Percentiles rank a stretch among this genome's conserved stretches.
phyloP scores from a whole-genome alignment of 345 rosid species.

The Euphorbia tirucalli region DNA sequence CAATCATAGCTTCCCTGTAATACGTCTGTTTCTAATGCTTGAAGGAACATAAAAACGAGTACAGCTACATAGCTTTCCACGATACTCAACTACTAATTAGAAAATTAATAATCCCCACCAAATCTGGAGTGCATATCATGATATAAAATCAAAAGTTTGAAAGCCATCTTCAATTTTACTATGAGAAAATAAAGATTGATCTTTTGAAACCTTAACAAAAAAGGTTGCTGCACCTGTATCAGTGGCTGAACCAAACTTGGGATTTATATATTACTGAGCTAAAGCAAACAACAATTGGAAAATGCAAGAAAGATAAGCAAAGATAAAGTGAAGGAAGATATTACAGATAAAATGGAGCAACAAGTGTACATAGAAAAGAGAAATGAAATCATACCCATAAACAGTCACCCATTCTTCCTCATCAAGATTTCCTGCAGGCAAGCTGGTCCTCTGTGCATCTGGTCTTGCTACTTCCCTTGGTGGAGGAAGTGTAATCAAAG shows the following conservation, averaged over 20 bases:
- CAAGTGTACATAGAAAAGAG: neutral
- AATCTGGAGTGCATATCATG: neutral
- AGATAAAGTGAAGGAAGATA: neutral
- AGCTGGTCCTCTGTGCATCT: slow-evolving; percentile 61
- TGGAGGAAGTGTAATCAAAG: slow-evolving; percentile 82
- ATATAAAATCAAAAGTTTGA: neutral
- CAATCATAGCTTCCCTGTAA: neutral
- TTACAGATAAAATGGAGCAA: neutral
- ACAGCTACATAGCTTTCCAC: neutral
- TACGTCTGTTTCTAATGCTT: neutral
- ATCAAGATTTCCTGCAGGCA: slow-evolving; percentile 71
- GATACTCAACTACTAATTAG: neutral
- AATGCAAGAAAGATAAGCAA: neutral
- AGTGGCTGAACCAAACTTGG: neutral
- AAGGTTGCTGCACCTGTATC: neutral
- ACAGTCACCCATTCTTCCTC: slow-evolving; percentile 99
- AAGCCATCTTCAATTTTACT: neutral
- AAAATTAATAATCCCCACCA: neutral
- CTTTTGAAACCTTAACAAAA: neutral
- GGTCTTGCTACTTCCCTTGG: slow-evolving; percentile 97
- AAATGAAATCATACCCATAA: slow-evolving; percentile 61
- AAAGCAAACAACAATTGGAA: neutral
- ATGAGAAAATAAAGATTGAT: neutral
- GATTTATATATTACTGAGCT: neutral
- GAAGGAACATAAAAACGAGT: neutral